Percentiles rank a stretch among this genome's conserved stretches.
These are phyloP conservation scores for Talaromyces albobiverticillius DNA, from an alignment of 2,329 filamentous ascomycete species.

Conservation along the genomic window DNA sequence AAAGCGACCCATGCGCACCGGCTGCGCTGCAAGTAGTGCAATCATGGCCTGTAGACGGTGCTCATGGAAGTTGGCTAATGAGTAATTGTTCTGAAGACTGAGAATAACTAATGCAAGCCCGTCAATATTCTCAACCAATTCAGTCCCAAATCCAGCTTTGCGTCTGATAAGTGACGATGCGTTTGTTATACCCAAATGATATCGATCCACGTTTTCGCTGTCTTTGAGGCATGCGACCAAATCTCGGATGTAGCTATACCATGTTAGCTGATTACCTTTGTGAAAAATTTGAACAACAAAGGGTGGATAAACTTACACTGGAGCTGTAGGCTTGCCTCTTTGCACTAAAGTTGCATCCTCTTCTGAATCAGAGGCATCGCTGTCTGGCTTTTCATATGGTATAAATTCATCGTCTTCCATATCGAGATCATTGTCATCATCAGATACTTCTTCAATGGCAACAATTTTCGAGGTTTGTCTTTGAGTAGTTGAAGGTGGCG, in stretches of 20 bases:
- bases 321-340: constrained; percentile 75
- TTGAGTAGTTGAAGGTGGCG: not conserved
- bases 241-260: constrained; percentile 70
- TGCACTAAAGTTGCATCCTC: constrained; percentile 87
- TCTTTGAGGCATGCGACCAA: constrained; percentile 76
- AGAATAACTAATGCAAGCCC: constrained; percentile 75
- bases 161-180: constrained; percentile 79
- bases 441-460: constrained; percentile 62
- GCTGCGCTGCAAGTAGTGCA: constrained; percentile 72
- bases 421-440: constrained; percentile 48
- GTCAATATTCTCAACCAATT: constrained; percentile 78
- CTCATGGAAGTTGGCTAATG: constrained; percentile 73
- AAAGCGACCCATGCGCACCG: constrained; percentile 76
- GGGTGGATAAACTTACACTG: constrained; percentile 55
- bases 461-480: constrained; percentile 43
- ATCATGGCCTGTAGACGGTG: constrained; percentile 77
- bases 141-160: constrained; percentile 83
- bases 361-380: constrained; percentile 85
- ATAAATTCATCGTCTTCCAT: constrained; percentile 66
- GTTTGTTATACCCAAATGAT: constrained; percentile 73
- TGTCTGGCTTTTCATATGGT: constrained; percentile 80
- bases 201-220: constrained; percentile 77
- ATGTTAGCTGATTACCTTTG: not conserved
- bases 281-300: not conserved
- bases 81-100: constrained; percentile 80